These are phyloP conservation scores for Cinnamomum chago DNA, from an alignment of 164 flowering plant species.

Conservation along the genomic window DNA sequence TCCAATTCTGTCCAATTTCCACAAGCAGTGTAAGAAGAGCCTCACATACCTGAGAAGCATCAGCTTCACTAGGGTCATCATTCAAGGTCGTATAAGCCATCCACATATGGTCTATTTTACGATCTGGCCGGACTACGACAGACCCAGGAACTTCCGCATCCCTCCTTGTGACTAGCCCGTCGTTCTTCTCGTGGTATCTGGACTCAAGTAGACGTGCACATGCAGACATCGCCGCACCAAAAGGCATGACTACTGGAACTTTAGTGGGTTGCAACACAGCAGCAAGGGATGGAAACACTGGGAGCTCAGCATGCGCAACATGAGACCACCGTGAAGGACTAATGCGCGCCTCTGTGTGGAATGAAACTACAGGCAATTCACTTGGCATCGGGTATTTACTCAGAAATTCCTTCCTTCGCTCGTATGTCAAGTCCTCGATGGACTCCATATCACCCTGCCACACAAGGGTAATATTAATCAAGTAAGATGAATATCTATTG, in stretches of 20 bases:
- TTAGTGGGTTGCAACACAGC: conserved; percentile 44
- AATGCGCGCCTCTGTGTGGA: conserved; percentile 78
- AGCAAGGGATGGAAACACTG: conserved; percentile 33
- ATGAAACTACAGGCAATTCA: conserved; percentile 84
- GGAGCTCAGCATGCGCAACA: conserved; percentile 91
- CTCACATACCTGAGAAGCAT: conserved; percentile 90
- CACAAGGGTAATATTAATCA: conserved; percentile 4
- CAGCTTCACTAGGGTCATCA: conserved; percentile 61
- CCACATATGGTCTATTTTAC: conserved; percentile 93
- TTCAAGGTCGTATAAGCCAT: conserved; percentile 85
- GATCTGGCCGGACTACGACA: conserved; percentile 66
- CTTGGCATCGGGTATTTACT: conserved; percentile 56
- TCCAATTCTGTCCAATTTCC: conserved; percentile 62
- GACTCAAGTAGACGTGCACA: conserved; percentile 81
- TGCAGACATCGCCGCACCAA: conserved; percentile 94
- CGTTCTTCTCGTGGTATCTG: conserved; percentile 88
- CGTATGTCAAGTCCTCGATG: conserved; percentile 86
- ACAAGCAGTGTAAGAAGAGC: conserved; percentile 74
- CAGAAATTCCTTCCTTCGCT: conserved; percentile 72
- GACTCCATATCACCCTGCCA: conserved; percentile 89
- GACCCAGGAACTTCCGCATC: conserved; percentile 99
- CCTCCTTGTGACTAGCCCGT: conserved; percentile 91
- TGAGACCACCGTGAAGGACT: conserved; percentile 70
- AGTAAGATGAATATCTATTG: background rate
- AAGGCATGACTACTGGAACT: conserved; percentile 81